Conservation (phyloP, 257 asterid genomes). For the Cordia subcordata region DNA sequence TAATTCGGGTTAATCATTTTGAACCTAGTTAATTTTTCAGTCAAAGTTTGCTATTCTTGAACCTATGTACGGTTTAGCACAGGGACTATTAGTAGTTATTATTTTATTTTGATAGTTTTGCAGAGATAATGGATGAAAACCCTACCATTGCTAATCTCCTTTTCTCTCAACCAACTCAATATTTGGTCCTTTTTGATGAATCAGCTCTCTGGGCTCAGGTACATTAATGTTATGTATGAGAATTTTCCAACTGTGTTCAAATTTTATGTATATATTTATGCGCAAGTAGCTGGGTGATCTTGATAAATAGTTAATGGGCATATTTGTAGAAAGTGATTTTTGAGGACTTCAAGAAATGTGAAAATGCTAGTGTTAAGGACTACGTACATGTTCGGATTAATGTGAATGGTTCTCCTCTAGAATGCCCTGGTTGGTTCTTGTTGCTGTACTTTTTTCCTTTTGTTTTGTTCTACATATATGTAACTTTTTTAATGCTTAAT, state of each 20-base stretch:
- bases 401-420: constrained; percentile 89
- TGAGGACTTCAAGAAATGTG: constrained; percentile 49
- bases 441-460: background rate
- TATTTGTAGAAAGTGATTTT: constrained; percentile 56
- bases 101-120: constrained; percentile 43
- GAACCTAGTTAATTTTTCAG: background rate
- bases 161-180: constrained; percentile 69
- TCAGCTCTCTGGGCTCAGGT: constrained; percentile 95
- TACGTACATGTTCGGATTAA: constrained; percentile 71
- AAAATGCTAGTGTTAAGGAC: constrained; percentile 65
- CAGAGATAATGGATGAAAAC: constrained; percentile 75
- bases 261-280: background rate
- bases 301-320: constrained; percentile 18
- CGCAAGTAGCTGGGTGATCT: background rate
- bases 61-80: too few relatives aligned
- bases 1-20: background rate
- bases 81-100: background rate
- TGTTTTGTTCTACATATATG: constrained; percentile 3
- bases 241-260: background rate
- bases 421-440: constrained; percentile 70
- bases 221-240: background rate
- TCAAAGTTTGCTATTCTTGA: too few relatives aligned
- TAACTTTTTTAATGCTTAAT: constrained; percentile 4
- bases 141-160: constrained; percentile 66
- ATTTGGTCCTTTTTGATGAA: constrained; percentile 60